Conservation (phyloP, 768 basidiomycete genomes). For the Suillus alpinus region DNA sequence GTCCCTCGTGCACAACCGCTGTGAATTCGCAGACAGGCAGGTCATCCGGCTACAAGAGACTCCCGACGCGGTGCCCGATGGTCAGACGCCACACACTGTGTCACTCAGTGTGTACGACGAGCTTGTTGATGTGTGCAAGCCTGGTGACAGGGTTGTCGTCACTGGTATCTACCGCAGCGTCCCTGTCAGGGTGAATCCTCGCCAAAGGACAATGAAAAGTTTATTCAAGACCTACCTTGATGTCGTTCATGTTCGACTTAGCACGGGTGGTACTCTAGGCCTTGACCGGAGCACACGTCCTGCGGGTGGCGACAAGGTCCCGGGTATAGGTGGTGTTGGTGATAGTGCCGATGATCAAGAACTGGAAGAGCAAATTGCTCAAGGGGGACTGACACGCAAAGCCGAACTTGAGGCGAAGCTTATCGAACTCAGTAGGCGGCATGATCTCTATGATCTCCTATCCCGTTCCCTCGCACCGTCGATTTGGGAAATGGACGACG, state of each 20-base stretch:
- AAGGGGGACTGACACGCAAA: slow-evolving; percentile 36
- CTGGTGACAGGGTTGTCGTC: slow-evolving; percentile 88
- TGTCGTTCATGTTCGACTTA: slow-evolving; percentile 86
- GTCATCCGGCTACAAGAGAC: slow-evolving; percentile 96
- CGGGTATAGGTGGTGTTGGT: slow-evolving; percentile 67
- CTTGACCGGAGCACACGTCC: slow-evolving; percentile 79
- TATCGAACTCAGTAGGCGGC: slow-evolving; percentile 63
- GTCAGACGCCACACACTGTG: slow-evolving; percentile 97
- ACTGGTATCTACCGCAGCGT: slow-evolving; percentile 95
- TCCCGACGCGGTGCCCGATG: slow-evolving; percentile 95
- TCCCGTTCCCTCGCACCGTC: slow-evolving; percentile 86
- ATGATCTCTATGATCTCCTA: slow-evolving; percentile 85
- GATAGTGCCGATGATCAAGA: slow-evolving; percentile 67
- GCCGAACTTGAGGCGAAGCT: slow-evolving; percentile 83
- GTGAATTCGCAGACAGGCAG: slow-evolving; percentile 94
- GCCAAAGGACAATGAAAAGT: slow-evolving; percentile 88
- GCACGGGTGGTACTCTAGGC: slow-evolving; percentile 57
- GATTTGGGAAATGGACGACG: slow-evolving; percentile 98
- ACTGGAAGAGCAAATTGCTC: slow-evolving; percentile 43
- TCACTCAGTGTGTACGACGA: slow-evolving; percentile 98
- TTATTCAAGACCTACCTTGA: slow-evolving; percentile 98
- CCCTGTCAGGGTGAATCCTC: slow-evolving; percentile 92
- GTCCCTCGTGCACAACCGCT: slow-evolving; percentile 95
- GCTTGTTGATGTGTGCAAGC: slow-evolving; percentile 93
- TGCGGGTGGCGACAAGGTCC: slow-evolving; percentile 62